Percentiles rank a stretch among this genome's conserved stretches.
These are phyloP conservation scores for Diaporthe citrichinensis DNA, from an alignment of 2,329 filamentous ascomycete genomes.

Conservation along the genomic window DNA sequence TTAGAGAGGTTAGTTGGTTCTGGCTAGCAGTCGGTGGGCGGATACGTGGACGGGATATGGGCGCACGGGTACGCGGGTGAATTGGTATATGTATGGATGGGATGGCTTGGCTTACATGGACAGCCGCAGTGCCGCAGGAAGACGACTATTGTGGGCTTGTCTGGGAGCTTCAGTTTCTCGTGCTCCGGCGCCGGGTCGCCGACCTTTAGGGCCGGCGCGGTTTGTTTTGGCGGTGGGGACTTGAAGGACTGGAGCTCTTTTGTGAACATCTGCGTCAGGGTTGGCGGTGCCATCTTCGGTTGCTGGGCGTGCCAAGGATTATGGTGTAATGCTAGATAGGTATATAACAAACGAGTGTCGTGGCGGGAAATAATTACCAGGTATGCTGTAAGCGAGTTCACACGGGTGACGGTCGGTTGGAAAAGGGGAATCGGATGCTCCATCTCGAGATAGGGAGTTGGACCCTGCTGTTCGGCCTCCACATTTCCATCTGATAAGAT, in stretches of 20 bases:
- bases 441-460: constrained; percentile 4
- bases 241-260: constrained; percentile 41
- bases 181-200: constrained; percentile 70
- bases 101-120: constrained; percentile 68
- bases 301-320: background rate
- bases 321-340: background rate
- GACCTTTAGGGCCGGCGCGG: constrained; percentile 63
- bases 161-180: constrained; percentile 62
- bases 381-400: background rate
- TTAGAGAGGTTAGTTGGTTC: background rate
- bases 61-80: background rate
- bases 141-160: constrained; percentile 72
- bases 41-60: background rate
- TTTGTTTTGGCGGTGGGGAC: constrained; percentile 52
- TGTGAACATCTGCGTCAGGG: constrained; percentile 27
- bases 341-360: background rate
- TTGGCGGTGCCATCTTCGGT: constrained; percentile 20
- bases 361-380: background rate
- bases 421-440: constrained; percentile 4
- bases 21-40: background rate
- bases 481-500: constrained; percentile 35
- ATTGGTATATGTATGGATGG: background rate
- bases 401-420: background rate
- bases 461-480: constrained; percentile 13
- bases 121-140: constrained; percentile 83